These are phyloP conservation scores for Laburnicola sp. DNA, from an alignment of 2,329 filamentous ascomycete species.

Conservation along the genomic window DNA sequence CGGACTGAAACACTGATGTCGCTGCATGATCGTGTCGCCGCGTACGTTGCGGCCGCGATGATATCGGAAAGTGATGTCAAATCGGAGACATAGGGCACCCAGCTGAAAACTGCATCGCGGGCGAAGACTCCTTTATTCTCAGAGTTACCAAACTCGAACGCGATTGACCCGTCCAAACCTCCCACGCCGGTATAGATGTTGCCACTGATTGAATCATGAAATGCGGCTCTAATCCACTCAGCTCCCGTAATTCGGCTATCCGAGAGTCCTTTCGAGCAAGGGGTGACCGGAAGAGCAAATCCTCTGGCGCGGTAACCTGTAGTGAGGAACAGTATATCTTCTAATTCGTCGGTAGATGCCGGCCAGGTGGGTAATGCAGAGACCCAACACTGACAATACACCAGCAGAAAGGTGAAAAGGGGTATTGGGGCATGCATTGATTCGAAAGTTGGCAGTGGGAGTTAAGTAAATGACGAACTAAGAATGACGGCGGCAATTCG, in stretches of 20 bases:
- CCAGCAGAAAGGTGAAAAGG: slow-evolving; percentile 13
- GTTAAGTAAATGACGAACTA: neutral
- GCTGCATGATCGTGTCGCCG: slow-evolving; percentile 62
- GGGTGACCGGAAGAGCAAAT: slow-evolving; percentile 61
- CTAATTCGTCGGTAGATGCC: slow-evolving; percentile 61
- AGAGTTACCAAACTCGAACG: slow-evolving; percentile 59
- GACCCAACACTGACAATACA: slow-evolving; percentile 13
- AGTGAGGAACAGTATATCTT: slow-evolving; percentile 66
- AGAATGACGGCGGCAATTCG: neutral
- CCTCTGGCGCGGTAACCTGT: slow-evolving; percentile 58
- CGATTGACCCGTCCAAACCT: slow-evolving; percentile 63
- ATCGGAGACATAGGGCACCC: slow-evolving; percentile 57
- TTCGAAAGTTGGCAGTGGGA: neutral
- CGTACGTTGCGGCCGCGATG: slow-evolving; percentile 62
- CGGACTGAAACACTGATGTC: slow-evolving; percentile 59
- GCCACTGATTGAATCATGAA: slow-evolving; percentile 63
- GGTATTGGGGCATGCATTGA: slow-evolving; percentile 14
- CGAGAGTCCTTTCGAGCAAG: slow-evolving; percentile 51
- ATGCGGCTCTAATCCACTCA: slow-evolving; percentile 64
- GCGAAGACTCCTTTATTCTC: slow-evolving; percentile 63
- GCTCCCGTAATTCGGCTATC: slow-evolving; percentile 62
- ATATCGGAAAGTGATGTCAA: slow-evolving; percentile 60
- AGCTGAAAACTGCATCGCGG: slow-evolving; percentile 47
- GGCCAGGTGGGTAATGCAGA: slow-evolving; percentile 63
- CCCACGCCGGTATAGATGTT: slow-evolving; percentile 55